A percentile compares a stretch with the other conserved stretches of the same genome.
Evolutionary conservation across 306 rosid genomes (phyloP).

Genomic region (Dalbergia cochinchinensis): DNA sequence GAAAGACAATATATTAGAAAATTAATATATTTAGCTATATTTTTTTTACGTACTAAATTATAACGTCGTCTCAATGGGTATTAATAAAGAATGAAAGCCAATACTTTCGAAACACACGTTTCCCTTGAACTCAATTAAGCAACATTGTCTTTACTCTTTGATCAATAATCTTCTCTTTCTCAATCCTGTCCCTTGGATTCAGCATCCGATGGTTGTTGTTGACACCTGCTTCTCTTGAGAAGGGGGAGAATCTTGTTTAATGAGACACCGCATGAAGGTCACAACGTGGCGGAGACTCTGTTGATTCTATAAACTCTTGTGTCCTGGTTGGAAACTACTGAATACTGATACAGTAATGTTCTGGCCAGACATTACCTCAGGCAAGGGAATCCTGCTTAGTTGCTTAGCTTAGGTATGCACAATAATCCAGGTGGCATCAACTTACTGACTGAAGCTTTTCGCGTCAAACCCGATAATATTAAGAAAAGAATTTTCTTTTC

Average conservation of each 20-base stretch:
- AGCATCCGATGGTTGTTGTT: not conserved
- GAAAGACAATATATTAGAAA: too few species aligned
- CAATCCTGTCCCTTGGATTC: not conserved
- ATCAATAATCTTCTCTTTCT: not conserved
- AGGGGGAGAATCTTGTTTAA: not conserved
- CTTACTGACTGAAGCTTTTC: not conserved
- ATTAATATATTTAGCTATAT: too few species aligned
- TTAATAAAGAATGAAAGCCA: too few species aligned
- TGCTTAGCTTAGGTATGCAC: not conserved
- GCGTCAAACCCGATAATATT: not conserved
- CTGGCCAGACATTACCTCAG: not conserved
- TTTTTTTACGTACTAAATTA: too few species aligned
- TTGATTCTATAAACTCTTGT: not conserved
- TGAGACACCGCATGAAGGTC: not conserved
- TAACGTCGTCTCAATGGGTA: too few species aligned
- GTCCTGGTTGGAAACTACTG: not conserved
- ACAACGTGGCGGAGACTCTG: too few species aligned
- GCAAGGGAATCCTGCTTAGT: not conserved
- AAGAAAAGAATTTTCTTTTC: not conserved
- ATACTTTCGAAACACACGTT: too few species aligned
- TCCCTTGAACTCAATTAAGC: not conserved
- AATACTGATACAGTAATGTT: not conserved
- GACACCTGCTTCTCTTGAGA: not conserved
- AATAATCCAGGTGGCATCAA: conserved; percentile 27
- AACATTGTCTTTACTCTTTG: not conserved